phyloP scores from a whole-genome alignment of 179 eudicot genomes.

The Actinidia polygama region DNA sequence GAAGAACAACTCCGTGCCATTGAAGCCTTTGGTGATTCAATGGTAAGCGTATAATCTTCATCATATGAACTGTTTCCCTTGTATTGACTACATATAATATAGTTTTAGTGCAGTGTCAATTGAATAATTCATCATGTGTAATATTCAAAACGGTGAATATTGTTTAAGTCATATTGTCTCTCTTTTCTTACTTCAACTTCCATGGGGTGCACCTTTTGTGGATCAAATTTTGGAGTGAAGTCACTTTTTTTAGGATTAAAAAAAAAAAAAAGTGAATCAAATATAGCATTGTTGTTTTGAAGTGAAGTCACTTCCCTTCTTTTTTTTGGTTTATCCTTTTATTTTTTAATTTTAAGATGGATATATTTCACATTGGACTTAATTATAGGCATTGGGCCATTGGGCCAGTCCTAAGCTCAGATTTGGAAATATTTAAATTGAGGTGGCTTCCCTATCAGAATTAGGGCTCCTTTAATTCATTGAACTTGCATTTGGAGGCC shows the following conservation, averaged over 20 bases:
- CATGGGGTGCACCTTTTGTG: not conserved
- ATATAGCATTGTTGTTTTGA: too few species aligned
- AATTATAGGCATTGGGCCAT: too few species aligned
- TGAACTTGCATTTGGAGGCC: too few species aligned
- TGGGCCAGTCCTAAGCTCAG: too few species aligned
- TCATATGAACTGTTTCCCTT: conserved; percentile 16
- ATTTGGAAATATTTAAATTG: too few species aligned
- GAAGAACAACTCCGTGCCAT: conserved; percentile 87
- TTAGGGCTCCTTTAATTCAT: too few species aligned
- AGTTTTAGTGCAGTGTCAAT: not conserved
- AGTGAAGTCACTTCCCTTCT: too few species aligned
- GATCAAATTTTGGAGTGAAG: not conserved
- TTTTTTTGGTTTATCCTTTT: not conserved
- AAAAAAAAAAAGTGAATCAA: too few species aligned
- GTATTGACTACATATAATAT: not conserved
- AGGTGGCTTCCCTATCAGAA: too few species aligned
- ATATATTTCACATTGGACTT: too few species aligned
- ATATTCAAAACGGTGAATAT: not conserved
- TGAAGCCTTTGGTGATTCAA: conserved; percentile 75
- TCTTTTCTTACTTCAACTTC: not conserved
- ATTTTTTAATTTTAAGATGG: too few species aligned
- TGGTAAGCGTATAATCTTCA: conserved; percentile 53
- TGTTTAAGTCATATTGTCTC: not conserved
- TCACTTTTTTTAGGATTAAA: too few species aligned
- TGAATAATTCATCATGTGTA: conserved; percentile 1